Base-by-base conservation (phyloP, 768 basidiomycete species). In the Panaeolus cyanescens region DNA sequence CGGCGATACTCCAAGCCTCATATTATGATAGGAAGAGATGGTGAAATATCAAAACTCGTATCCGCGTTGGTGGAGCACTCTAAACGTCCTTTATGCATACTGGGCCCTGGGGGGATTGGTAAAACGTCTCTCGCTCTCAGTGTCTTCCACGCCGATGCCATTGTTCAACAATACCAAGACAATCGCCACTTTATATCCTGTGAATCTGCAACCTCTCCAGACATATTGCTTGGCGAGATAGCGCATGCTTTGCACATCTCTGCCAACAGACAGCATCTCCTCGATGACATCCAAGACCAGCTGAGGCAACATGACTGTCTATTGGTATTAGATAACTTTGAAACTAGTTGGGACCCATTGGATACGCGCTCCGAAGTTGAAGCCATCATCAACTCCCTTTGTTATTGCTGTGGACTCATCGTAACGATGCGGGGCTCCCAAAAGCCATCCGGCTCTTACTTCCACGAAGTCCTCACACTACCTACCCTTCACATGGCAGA, bases 81-180 rank as follows among this genome's bases (percentile, higher is more conserved):
- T 32, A 62, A 64, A 1, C 61, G 67, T 12, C 64, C 62, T 19
- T 32, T 73, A 8, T 70, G 66, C 5, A 71, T 77, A n/a, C 58
- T 77, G 5, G 75, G 75, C 5, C 60, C 71, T 12, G 75, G 74
- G 1, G 73, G 75, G 2, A 72, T 75, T 12, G 74, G 75, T 0
- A 77, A 75, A 58, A 77, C 75, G 0, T 70, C 75, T 1, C 54
- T 74, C n/a, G 71, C 72, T 9, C 62, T 73, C 6, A 64, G 67
- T 12, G 63, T 71, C 20, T 34, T 74, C 6, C 69, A 73, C 53
- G 62, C 72, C 12, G 45, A 67, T 9, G 32, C 32, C 4, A 59
- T 77, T 5, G 12, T 31, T 3, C 22, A 58, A 8, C 55, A 60
- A 10, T 75, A 69, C 33, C 62, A 55, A 9, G 42, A 56, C 12